Percentiles rank a stretch among this genome's conserved stretches.
These are phyloP conservation scores for Hondaea fermentalgiana DNA, from an alignment of 108 stramenopile genomes.

Conservation along the genomic window DNA sequence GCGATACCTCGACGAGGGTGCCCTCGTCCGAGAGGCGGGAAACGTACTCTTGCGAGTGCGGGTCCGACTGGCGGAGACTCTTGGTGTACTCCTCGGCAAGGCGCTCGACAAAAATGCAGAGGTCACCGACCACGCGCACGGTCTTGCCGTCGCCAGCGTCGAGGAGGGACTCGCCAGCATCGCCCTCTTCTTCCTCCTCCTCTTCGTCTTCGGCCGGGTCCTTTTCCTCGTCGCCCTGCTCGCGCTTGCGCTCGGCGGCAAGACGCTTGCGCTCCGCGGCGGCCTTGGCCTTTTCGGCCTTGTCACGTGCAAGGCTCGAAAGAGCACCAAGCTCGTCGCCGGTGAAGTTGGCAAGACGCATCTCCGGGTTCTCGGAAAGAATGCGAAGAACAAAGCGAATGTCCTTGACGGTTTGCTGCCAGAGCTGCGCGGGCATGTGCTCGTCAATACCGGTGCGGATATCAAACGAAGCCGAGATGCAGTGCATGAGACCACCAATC, in stretches of 20 bases:
- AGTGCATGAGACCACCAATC: slow-evolving; percentile 88
- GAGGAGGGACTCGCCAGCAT: slow-evolving; percentile 68
- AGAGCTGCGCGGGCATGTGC: slow-evolving; percentile 81
- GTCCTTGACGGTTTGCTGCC: slow-evolving; percentile 75
- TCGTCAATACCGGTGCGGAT: slow-evolving; percentile 86
- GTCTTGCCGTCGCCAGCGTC: slow-evolving; percentile 28
- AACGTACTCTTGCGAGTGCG: slow-evolving; percentile 83
- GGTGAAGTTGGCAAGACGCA: slow-evolving; percentile 48
- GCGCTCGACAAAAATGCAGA: slow-evolving; percentile 66
- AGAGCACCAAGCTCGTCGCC: slow-evolving; percentile 61
- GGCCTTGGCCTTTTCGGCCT: slow-evolving; percentile 19
- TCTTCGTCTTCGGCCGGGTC: slow-evolving; percentile 47
- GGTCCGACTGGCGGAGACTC: slow-evolving; percentile 77
- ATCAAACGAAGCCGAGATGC: slow-evolving; percentile 82
- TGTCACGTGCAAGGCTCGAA: slow-evolving; percentile 32
- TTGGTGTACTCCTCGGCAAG: slow-evolving; percentile 94
- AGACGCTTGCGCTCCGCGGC: slow-evolving; percentile 20
- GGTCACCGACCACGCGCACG: slow-evolving; percentile 75
- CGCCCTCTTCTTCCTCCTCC: slow-evolving; percentile 53
- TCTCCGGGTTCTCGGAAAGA: slow-evolving; percentile 53
- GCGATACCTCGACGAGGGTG: slow-evolving; percentile 65
- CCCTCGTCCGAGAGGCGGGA: slow-evolving; percentile 78
- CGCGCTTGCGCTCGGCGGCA: slow-evolving; percentile 30
- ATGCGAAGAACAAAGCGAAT: slow-evolving; percentile 65
- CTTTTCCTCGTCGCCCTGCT: slow-evolving; percentile 48